These are phyloP conservation scores for Gracilaria gracilis DNA, from an alignment of 23 red algal genomes.

Conservation along the genomic window DNA sequence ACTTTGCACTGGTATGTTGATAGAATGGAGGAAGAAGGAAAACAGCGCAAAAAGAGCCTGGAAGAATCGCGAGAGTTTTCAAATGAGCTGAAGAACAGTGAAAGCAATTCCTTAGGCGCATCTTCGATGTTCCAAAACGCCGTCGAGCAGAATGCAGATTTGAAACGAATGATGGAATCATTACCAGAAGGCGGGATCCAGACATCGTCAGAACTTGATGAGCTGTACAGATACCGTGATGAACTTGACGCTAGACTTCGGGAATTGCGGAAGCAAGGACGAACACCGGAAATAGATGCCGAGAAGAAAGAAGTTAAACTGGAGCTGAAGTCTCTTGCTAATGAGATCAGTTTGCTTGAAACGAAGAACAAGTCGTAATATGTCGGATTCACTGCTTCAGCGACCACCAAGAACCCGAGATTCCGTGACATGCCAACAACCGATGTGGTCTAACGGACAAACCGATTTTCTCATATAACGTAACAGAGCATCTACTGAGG, in stretches of 20 bases:
- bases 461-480: background rate
- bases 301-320: slow-evolving; percentile 37
- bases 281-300: slow-evolving; percentile 30
- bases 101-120: background rate
- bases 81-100: slow-evolving; percentile 14
- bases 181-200: background rate
- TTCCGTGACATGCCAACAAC: too few relatives aligned
- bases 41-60: slow-evolving; percentile 39
- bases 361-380: slow-evolving; percentile 33
- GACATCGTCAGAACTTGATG: slow-evolving; percentile 47
- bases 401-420: background rate
- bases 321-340: slow-evolving; percentile 10
- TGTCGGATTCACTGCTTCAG: background rate
- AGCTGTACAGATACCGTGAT: slow-evolving; percentile 34
- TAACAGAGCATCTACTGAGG: too few relatives aligned
- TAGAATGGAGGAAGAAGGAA: slow-evolving; percentile 59
- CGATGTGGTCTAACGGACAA: background rate
- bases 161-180: slow-evolving; percentile 2
- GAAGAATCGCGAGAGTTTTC: slow-evolving; percentile 47
- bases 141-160: slow-evolving; percentile 8
- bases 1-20: slow-evolving; percentile 78
- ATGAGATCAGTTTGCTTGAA: slow-evolving; percentile 18
- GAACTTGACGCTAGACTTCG: slow-evolving; percentile 25
- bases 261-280: slow-evolving; percentile 25
- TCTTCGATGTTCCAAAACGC: slow-evolving; percentile 4